Percentiles rank a stretch among this genome's conserved stretches.
These are phyloP conservation scores for Geum urbanum DNA, from an alignment of 306 rosid species.

Conservation along the genomic window DNA sequence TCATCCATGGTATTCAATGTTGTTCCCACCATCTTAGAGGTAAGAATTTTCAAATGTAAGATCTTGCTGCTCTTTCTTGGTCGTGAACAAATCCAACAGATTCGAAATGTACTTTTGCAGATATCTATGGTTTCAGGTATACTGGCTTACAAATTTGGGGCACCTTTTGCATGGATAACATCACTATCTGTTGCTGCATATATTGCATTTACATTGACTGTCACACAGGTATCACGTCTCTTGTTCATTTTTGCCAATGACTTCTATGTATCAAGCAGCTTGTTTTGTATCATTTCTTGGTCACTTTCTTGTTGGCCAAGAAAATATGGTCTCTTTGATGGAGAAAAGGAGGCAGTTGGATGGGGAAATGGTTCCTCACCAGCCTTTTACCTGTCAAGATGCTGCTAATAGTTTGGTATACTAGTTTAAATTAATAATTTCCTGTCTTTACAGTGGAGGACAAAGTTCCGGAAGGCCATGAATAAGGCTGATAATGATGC, in stretches of 20 bases:
- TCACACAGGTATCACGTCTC: conserved; percentile 72
- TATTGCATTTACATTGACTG: conserved; percentile 63
- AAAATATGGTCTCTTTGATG: background rate
- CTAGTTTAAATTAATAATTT: conserved; percentile 6
- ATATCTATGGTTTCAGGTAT: conserved; percentile 98
- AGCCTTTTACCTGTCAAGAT: background rate
- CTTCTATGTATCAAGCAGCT: conserved; percentile 2
- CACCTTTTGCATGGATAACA: conserved; percentile 94
- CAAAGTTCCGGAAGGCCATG: conserved; percentile 93
- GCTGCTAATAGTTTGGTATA: background rate
- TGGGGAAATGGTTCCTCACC: background rate
- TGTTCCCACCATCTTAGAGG: conserved; percentile 95
- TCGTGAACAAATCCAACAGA: conserved; percentile 45
- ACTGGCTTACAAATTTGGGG: conserved; percentile 92
- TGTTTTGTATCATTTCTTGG: background rate
- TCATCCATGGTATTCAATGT: conserved; percentile 95
- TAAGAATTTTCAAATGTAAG: conserved; percentile 34
- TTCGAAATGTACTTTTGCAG: conserved; percentile 66
- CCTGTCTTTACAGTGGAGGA: conserved; percentile 82
- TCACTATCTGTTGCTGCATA: conserved; percentile 94
- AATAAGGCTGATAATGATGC: conserved; percentile 97
- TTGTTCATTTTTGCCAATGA: background rate
- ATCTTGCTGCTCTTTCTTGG: conserved; percentile 31
- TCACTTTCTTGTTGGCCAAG: background rate
- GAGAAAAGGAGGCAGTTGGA: background rate